Evolutionary conservation across 2,329 filamentous ascomycete species (phyloP).

Genomic region (Microthyrium microscopicum): DNA sequence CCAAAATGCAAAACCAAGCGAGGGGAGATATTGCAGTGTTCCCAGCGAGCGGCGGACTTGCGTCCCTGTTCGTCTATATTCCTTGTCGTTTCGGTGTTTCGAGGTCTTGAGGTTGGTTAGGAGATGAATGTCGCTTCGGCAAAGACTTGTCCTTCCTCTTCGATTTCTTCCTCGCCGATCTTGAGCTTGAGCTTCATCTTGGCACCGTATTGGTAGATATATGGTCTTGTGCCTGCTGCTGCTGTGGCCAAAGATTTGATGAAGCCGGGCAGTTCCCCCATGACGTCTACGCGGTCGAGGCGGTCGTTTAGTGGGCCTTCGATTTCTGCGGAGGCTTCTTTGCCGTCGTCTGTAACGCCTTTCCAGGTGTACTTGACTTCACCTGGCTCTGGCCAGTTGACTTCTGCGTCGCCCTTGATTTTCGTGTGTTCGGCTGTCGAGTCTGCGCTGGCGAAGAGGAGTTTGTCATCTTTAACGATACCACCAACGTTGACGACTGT

Average conservation of each 20-base stretch:
- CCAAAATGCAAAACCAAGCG: too few species aligned
- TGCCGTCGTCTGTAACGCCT: constrained; percentile 61
- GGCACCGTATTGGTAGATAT: constrained; percentile 79
- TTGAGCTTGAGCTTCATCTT: constrained; percentile 66
- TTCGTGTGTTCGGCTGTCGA: constrained; percentile 53
- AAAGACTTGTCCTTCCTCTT: constrained; percentile 66
- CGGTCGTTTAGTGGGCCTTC: constrained; percentile 52
- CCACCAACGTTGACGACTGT: constrained; percentile 72
- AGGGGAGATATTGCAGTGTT: too few species aligned
- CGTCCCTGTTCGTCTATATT: too few species aligned
- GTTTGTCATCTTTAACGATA: constrained; percentile 64
- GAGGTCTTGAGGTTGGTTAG: not conserved
- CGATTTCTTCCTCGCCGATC: constrained; percentile 60
- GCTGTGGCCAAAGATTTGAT: constrained; percentile 85
- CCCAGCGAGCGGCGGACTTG: too few species aligned
- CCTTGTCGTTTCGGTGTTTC: too few species aligned
- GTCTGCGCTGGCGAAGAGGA: constrained; percentile 53
- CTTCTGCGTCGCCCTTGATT: constrained; percentile 55
- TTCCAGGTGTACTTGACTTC: constrained; percentile 61
- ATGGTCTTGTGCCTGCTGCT: constrained; percentile 83
- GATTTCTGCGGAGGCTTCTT: constrained; percentile 51
- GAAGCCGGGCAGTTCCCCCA: constrained; percentile 90
- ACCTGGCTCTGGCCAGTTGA: constrained; percentile 77
- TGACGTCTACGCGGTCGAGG: constrained; percentile 77
- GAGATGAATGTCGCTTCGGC: constrained; percentile 87